A percentile compares a stretch with the other conserved stretches of the same genome.
phyloP scores from a whole-genome alignment of 345 rosid genomes.

The Rubroshorea leprosula region DNA sequence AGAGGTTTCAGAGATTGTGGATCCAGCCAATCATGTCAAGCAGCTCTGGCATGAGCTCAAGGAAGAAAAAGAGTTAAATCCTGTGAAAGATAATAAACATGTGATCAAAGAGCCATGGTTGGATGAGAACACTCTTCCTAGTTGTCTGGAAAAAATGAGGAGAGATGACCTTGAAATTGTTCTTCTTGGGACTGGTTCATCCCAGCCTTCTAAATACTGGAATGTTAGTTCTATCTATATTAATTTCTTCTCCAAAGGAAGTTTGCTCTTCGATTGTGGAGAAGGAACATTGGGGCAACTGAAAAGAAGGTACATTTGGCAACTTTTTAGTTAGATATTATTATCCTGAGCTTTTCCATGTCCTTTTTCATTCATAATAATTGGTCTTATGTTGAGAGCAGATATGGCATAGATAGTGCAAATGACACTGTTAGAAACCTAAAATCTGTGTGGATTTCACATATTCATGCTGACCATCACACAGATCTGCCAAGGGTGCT shows the following conservation, averaged over 20 bases:
- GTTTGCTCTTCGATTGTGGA: constrained; percentile 84
- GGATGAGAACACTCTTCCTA: constrained; percentile 48
- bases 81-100: constrained; percentile 20
- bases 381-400: constrained; percentile 18
- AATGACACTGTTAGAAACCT: constrained; percentile 59
- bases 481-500: constrained; percentile 79
- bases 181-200: constrained; percentile 91
- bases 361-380: neutral
- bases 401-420: constrained; percentile 78
- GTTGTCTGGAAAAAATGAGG: constrained; percentile 65
- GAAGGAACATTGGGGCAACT: constrained; percentile 96
- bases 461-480: constrained; percentile 96
- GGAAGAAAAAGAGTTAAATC: constrained; percentile 19
- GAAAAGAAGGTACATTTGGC: constrained; percentile 58
- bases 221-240: constrained; percentile 74
- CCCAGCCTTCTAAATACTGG: constrained; percentile 96
- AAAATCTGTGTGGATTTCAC: constrained; percentile 86
- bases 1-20: constrained; percentile 69
- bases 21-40: constrained; percentile 48
- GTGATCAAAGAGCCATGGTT: constrained; percentile 78
- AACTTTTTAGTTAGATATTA: neutral
- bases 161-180: constrained; percentile 90
- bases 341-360: neutral
- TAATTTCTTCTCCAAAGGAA: constrained; percentile 70
- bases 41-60: constrained; percentile 44